Evolutionary conservation across 305 asterid species (phyloP), one percentile per base, ranked within the genome.

Genomic region (Striga hermonthica): DNA sequence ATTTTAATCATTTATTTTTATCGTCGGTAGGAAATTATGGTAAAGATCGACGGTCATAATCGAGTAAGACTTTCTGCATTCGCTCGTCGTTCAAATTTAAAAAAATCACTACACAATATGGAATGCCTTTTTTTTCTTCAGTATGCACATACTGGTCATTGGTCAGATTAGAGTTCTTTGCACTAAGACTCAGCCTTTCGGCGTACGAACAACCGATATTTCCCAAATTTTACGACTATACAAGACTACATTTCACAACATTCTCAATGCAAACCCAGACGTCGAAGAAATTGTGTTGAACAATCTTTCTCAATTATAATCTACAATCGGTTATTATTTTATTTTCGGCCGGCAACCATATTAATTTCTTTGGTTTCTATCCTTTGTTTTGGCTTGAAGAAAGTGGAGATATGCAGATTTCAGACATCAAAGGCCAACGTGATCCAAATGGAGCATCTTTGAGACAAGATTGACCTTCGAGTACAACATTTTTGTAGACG

Each of bases 151-250:
- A n/a, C n/a, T n/a, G n/a, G n/a, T n/a, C n/a, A n/a, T 88, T 47
- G 96, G 98, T 57, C 96, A 91, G 70, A 63, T 87, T 4, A 92
- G 95, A 9, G 86, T 85, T 67, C 72, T 91, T 60, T 82, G 78
- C 43, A 83, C 84, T 66, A 82, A 75, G 64, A 83, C 92, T 60
- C 96, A 89, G 78, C 91, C 87, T 7, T 78, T 78, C 28, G 81
- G 86, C 16, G 83, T 75, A 45, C 84, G 81, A 70, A 91, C 96
- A 6, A 82, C 83, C n/a, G 88, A 88, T 74, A 71, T 86, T 69
- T 85, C 90, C 63, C 96, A 88, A 62, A 70, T 86, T 67, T 70
- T 88, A 58, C 64, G 90, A 62, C 75, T 91, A 37, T 86, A 75
- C 71, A 89, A 75, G 70, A 67, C 72, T 55, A 74, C 81, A 7